phyloP scores from a whole-genome alignment of 352 stramenopile species.

The Phytophthora kernoviae region DNA sequence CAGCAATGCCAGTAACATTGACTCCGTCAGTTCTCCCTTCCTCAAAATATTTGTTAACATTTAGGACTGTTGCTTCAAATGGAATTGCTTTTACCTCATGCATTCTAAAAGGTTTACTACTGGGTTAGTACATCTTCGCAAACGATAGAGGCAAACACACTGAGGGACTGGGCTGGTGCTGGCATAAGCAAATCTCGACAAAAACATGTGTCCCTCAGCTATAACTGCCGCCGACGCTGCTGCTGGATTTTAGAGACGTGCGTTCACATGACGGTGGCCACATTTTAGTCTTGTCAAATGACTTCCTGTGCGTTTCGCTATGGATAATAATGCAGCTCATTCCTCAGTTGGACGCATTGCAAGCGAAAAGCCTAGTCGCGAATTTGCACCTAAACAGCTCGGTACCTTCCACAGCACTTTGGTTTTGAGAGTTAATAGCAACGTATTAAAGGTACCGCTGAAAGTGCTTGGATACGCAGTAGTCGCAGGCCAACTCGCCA shows the following conservation, averaged over 20 bases:
- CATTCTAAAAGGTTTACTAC: too few relatives aligned
- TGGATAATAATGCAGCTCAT: slow-evolving; percentile 66
- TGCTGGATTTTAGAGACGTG: slow-evolving; percentile 86
- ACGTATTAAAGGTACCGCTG: slow-evolving; percentile 59
- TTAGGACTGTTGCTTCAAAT: too few relatives aligned
- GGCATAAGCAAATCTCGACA: slow-evolving; percentile 76
- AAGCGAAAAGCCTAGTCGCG: slow-evolving; percentile 89
- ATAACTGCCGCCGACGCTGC: slow-evolving; percentile 39
- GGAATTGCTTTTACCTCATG: too few relatives aligned
- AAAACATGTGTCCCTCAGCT: slow-evolving; percentile 62
- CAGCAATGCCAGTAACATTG: slow-evolving; percentile 1
- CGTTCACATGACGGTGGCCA: slow-evolving; percentile 79
- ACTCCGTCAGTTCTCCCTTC: slow-evolving; percentile 20
- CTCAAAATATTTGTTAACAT: too few relatives aligned
- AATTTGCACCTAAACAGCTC: slow-evolving; percentile 87
- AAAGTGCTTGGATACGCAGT: slow-evolving; percentile 67
- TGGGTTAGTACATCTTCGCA: too few relatives aligned
- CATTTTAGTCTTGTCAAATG: slow-evolving; percentile 83
- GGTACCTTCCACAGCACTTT: slow-evolving; percentile 69
- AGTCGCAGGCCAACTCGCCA: too few relatives aligned
- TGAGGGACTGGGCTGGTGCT: too few relatives aligned
- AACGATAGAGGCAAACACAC: too few relatives aligned
- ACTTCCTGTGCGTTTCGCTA: slow-evolving; percentile 64
- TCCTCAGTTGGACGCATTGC: slow-evolving; percentile 86
- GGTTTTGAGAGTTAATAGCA: slow-evolving; percentile 50